Base-by-base conservation (phyloP, 2,329 filamentous ascomycete genomes). In the Salinomyces thailandicus region DNA sequence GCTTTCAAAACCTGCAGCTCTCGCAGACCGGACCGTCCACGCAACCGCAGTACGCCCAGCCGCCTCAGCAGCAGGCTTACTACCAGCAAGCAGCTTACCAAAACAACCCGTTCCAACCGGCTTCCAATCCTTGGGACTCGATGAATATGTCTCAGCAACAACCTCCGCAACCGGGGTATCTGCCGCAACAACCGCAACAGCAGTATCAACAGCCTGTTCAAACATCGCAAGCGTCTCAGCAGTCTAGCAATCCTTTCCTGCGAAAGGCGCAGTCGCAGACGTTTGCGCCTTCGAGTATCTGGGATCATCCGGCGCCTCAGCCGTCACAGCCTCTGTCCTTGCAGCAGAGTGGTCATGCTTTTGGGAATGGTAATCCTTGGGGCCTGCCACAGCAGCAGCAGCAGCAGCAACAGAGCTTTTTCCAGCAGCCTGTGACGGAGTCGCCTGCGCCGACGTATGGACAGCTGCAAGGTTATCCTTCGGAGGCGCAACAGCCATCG, bases 1-100 rank as follows among this genome's bases (percentile, higher is more conserved):
- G 44, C 39, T 82, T 94, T 52, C 79, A 87, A 53, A 77, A 74
- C 44, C 70, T 94, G 60, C 77, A 83, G 24, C 63, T 93, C 2
- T 75, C 56, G 5, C 44, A 48, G 14, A 38, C 48, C 5, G 43
- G 35, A 16, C 43, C 45, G 4, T 9, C 20, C 9, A 11, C 13
- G 19, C 22, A 26, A n/a, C 22, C 9, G n/a, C 41, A 33, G 18
- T 36, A 38, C 20, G 24, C 34, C 28, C 22, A 26, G n/a, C 22
- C 22, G 9, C n/a, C n/a, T n/a, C 39, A 40, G 22, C 42, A 40
- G 16, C 55, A 56, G 30, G 33, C 30, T 8, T 34, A 26, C 19
- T 35, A 30, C 2, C 42, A 45, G 36, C 51, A 50, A 19, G 37
- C 37, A 11, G 47, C 44, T 16, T 47, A 44, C 19, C 53, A 54